phyloP scores from a whole-genome alignment of 768 basidiomycete genomes.

The Lactifluus rugatus region DNA sequence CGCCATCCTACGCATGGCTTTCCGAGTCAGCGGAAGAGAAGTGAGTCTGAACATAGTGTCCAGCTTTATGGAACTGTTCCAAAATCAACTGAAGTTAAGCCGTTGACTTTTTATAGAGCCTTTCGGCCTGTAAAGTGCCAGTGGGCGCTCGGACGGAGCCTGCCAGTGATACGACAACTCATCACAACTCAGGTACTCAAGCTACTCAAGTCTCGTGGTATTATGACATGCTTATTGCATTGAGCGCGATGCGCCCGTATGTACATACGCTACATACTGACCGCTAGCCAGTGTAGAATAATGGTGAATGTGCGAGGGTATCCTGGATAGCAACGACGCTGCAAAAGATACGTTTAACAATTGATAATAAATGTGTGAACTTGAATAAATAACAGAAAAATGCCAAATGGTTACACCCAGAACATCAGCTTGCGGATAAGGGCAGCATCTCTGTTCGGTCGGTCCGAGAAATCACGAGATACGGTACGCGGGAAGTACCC shows the following conservation, averaged over 20 bases:
- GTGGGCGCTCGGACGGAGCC: neutral
- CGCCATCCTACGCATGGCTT: neutral
- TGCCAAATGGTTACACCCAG: conserved; percentile 18
- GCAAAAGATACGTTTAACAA: neutral
- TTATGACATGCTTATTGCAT: neutral
- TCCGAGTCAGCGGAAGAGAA: neutral
- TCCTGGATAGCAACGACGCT: conserved; percentile 6
- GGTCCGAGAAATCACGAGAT: conserved; percentile 22
- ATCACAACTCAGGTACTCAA: neutral
- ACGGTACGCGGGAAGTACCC: conserved; percentile 17
- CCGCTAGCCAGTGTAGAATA: neutral
- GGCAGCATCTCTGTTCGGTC: conserved; percentile 22
- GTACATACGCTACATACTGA: conserved; percentile 5
- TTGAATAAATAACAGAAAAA: neutral
- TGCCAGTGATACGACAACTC: neutral
- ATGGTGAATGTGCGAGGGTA: conserved; percentile 8
- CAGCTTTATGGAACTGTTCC: neutral
- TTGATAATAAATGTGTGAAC: conserved; percentile 9
- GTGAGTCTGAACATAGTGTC: neutral
- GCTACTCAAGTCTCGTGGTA: neutral
- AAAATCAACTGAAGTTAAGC: neutral
- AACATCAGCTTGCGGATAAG: conserved; percentile 26
- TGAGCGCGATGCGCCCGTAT: neutral
- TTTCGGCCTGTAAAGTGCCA: neutral
- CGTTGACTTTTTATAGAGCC: neutral